phyloP scores from a whole-genome alignment of 768 basidiomycete genomes.

The Pulveroboletus sp. region DNA sequence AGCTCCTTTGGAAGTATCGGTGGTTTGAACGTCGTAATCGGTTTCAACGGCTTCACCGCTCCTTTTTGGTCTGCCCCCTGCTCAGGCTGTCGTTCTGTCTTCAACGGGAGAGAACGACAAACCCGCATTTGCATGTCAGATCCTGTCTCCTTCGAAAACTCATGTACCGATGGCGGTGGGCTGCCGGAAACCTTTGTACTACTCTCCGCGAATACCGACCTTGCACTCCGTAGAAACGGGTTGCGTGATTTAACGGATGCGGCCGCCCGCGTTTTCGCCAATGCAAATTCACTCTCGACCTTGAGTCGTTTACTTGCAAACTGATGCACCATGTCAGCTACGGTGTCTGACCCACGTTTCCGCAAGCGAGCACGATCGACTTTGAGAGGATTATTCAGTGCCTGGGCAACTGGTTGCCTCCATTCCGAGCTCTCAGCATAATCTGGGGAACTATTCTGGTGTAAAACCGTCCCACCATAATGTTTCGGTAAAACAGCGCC shows the following conservation, averaged over 20 bases:
- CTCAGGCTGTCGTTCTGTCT: neutral
- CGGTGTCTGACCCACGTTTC: conserved; percentile 21
- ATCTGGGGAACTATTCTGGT: neutral
- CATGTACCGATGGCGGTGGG: neutral
- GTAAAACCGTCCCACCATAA: no score
- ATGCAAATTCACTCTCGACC: conserved; percentile 19
- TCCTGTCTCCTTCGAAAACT: neutral
- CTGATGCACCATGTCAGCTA: conserved; percentile 18
- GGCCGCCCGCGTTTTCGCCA: conserved; percentile 7
- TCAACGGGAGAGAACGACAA: conserved; percentile 10
- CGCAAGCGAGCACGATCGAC: conserved; percentile 26
- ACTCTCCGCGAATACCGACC: conserved; percentile 20
- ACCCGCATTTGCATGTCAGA: conserved; percentile 2
- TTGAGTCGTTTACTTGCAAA: conserved; percentile 23
- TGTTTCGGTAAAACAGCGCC: neutral
- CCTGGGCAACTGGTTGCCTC: neutral
- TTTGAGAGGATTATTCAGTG: conserved; percentile 8
- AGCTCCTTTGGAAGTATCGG: conserved; percentile 28
- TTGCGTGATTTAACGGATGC: conserved; percentile 13
- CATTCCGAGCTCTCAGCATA: neutral
- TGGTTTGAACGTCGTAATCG: conserved; percentile 28
- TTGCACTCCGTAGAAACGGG: conserved; percentile 17
- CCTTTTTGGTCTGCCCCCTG: neutral
- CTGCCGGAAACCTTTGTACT: neutral
- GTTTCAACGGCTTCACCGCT: conserved; percentile 21